Conservation (phyloP, 805 yeast genomes). For the Sporopachydermia quercuum region DNA sequence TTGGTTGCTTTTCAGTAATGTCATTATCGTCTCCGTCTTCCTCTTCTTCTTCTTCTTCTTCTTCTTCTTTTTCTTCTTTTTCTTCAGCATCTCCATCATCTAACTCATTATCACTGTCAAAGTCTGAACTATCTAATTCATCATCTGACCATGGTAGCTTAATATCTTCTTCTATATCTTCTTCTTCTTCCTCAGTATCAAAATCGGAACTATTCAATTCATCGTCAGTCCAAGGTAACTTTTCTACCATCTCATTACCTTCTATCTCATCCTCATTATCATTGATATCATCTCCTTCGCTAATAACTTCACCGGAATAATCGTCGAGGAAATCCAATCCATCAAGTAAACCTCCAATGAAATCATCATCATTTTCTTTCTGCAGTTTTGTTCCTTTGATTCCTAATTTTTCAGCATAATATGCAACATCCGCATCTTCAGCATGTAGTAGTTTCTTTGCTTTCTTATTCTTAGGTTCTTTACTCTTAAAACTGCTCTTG, state of each 20-base stretch:
- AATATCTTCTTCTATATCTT: constrained; percentile 4
- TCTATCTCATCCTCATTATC: constrained; percentile 5
- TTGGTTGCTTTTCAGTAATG: constrained; percentile 15
- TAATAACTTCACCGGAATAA: too few relatives aligned
- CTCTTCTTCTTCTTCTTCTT: constrained; percentile 12
- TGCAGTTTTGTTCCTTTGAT: constrained; percentile 39
- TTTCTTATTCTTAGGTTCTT: constrained; percentile 22
- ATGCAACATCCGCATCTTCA: constrained; percentile 69
- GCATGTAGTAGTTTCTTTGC: constrained; percentile 34
- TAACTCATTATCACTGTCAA: constrained; percentile 18
- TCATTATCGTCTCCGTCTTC: constrained; percentile 14
- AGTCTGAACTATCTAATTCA: constrained; percentile 17
- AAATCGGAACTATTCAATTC: constrained; percentile 13
- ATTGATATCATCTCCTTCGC: background rate
- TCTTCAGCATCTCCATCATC: constrained; percentile 20
- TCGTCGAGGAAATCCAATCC: constrained; percentile 24
- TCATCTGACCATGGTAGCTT: constrained; percentile 11
- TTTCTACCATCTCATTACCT: constrained; percentile 6
- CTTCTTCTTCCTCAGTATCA: constrained; percentile 11
- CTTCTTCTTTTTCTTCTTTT: constrained; percentile 13
- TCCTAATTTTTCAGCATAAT: constrained; percentile 73
- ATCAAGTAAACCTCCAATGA: background rate
- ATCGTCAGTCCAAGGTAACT: constrained; percentile 11
- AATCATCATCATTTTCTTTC: constrained; percentile 48
- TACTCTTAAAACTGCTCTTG: too few relatives aligned